Base-by-base conservation (phyloP, 768 basidiomycete genomes). In the Clitopilus passeckerianus region DNA sequence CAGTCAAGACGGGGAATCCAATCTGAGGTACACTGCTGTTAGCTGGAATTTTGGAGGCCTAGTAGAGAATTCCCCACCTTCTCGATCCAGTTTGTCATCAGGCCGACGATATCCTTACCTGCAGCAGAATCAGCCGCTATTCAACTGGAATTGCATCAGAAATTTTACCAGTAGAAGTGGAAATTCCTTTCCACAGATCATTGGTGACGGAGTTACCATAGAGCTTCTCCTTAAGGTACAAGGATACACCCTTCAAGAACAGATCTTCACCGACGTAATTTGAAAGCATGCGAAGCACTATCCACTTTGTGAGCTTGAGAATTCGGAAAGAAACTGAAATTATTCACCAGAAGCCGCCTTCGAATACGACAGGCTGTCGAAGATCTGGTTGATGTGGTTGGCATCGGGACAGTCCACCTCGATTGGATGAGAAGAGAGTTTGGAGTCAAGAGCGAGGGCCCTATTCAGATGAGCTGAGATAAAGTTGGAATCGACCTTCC, bases 81-180 rank as follows among this genome's bases (percentile, higher is more conserved):
- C 57, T 85, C 82, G 37, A 93, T 89, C 96, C 95, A 99, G 69
- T 89, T 89, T 60, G 91, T 84, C 91, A 98, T 95, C 65, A 98
- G 79, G 54, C 79, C 78, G 2, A 88, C 79, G 35, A 95, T 81
- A 64, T 97, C 86, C 20, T 87, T 68, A 7, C 82, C 84, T 84
- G 18, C 3, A 15, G 24, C 16, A 57, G 20, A 14, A 7, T 54
- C 16, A 52, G 18, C 6, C 14, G 5, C n/a, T 44, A 22, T n/a
- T 7, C 24, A 18, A 33, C 24, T n/a, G 1, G 44, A 5, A 55
- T 56, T 30, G 27, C 27, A 7, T 7, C 3, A 4, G 27, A 3
- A 30, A 30, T 57, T 65, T 50, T 63, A 77, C 82, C 88, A 41
- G 87, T 90, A 1, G 93, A 86, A 63, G 82, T 79, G 53, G 83